Base-by-base conservation (phyloP, 306 rosid genomes). In the Dryas drummondii region DNA sequence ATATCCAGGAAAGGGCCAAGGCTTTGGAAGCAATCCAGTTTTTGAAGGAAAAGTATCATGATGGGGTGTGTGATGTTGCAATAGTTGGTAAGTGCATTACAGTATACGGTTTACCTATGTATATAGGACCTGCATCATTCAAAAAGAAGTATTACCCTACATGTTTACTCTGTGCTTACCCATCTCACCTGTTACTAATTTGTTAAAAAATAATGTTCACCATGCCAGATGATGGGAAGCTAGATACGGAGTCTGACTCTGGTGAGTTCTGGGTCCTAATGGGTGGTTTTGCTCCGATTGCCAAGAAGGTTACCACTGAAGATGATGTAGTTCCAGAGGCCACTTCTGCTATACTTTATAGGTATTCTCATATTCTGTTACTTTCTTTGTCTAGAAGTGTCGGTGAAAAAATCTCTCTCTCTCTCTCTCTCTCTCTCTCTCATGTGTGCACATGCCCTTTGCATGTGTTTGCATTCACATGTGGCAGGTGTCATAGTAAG, bases 241-340 rank as follows among this genome's bases (percentile, higher is more conserved):
- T 96, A 75, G 99, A 96, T 73, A 96, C 99, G 1, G 99, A 96
- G 84, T 96, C 99, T 2, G 99, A 96, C 83, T 96, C 99, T 0
- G 99, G 99, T 76, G 99, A 96, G 77, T 96, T 96, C 78, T 96
- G 99, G 99, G 98, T 96, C 81, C 97, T 96, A 80, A 87, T 96
- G 70, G 99, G 99, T 79, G 99, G 99, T 69, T 96, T 96, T 82
- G 99, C 99, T 75, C 99, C 99, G 49, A 96, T 96, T 79, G 97
- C 92, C 72, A 96, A 96, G 90, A 96, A 92, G 86, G 89, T 96
- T 52, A 72, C 83, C 40, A 49, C 78, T 46, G 99, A 96, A 77
- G 99, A 96, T 83, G 99, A 96, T 81, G 80, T 90, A 10, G 70
- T 89, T 77, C 97, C 97, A 32, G 99, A 96, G 87, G 68, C 88